Base-by-base conservation (phyloP, 805 yeast genomes). In the Ogataea angusta region DNA sequence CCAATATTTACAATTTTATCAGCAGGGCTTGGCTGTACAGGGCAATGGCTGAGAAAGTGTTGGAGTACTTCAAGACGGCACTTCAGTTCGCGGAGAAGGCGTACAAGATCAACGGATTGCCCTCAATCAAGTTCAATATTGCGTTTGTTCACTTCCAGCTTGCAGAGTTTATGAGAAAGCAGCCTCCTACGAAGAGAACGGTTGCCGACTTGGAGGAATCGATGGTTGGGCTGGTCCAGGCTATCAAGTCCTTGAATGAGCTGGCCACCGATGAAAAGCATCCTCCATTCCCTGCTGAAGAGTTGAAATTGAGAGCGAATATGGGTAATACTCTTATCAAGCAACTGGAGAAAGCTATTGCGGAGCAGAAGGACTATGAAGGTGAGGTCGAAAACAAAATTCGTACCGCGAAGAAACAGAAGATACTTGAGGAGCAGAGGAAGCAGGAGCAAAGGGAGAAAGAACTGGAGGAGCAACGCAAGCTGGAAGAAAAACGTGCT, bases 11-110 rank as follows among this genome's bases (percentile, higher is more conserved):
- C 48, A 78, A 88, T 13, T 72, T 85, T 48, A 70, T 91, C 44
- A 96, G 95, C 31, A 76, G 90, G 47, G 91, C 93, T 2, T 90
- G 97, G 97, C 80, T 80, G 48, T 72, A 79, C 17, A 74, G 96
- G 59, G 97, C 87, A 9, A 58, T 72, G 28, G 66, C 70, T 23
- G 95, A 86, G 56, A 81, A 75, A 61, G 82, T 75, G 42, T 57
- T 80, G 34, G 75, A 67, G n/a, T 78, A 72, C 46, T 75, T 82
- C 39, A 66, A 73, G 29, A 78, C 72, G 40, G 75, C 95, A 0
- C 68, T 88, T 42, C 80, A 75, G 31, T 78, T 75, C 50, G 75
- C 87, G 5, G 67, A 74, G 49, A 68, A 71, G 46, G 87, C 95
- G 0, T 71, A 69, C 53, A 52, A 62, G 33, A 48, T 66, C 45